Evolutionary conservation across 352 stramenopile species (phyloP), one percentile per base, ranked within the genome.

Genomic region (Phytophthora meadii): DNA sequence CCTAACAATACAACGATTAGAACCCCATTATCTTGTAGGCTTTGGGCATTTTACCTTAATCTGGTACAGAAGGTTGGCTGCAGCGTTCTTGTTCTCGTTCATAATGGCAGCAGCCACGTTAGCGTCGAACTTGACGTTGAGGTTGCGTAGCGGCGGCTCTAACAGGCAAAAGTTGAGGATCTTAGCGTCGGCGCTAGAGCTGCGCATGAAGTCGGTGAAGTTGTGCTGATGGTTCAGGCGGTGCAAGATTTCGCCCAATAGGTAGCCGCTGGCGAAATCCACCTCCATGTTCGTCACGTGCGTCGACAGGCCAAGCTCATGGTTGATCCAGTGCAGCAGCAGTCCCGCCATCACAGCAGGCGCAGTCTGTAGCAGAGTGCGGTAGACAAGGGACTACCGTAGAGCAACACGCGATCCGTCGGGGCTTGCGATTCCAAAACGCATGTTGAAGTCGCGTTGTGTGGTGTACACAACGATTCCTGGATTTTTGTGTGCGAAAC

Each of bases 141-240:
- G 76, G 27, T 82, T 83, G 19, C 81, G 81, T 27, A 97, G 63
- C 32, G 74, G 81, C 4, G 88, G 87, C 72, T 96, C 86, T 14
- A 97, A 60, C 22, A 96, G 71, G 17, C 87, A 95, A 65, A 96
- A 97, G 70, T 97, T 97, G 72, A 93, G 51, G 68, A 95, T 90
- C 69, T 95, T 97, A 54, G 88, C 87, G 51, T 95, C 83, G 10
- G 83, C 79, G 28, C 67, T 89, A 22, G 69, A 68, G 73, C 74
- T 90, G 61, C 85, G 60, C 59, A 93, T 76, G 47, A 97, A 97
- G 52, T 93, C 76, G 41, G 64, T 49, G 46, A 97, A 91, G 77
- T 96, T 91, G 70, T 88, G 89, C 74, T 95, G 89, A 48, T 97
- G 88, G 74, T 98, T 97, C 53, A 94, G 73, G n/a, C 81, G 71